Base-by-base conservation (phyloP, 139 green algal genomes). In the Microglena sp. region DNA sequence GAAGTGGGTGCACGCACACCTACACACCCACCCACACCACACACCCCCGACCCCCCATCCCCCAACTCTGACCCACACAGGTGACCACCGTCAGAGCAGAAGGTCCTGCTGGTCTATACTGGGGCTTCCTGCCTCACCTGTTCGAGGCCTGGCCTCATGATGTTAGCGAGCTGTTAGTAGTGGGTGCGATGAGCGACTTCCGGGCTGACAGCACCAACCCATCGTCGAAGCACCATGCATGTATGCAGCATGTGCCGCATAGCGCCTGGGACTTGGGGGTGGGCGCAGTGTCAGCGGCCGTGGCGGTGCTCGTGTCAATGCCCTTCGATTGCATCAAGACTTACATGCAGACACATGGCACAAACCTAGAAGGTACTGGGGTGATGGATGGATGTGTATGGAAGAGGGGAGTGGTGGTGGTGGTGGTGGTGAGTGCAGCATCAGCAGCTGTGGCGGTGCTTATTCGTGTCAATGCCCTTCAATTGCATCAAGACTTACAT, bases 261-360 rank as follows among this genome's bases (percentile, higher is more conserved):
- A 33, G 66, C 33, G 61, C 29, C 0, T 75, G 69, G 69, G 69
- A 75, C 61, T 43, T 75, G n/a, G 53, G 18, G 29, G 67, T 44
- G 3, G 69, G 81, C 21, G 81, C 78, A 1, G 67, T 50, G 0
- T 72, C 81, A 59, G 68, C 81, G 55, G 79, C 67, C 30, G 77
- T 79, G 18, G 77, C 81, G 27, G 84, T 87, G 21, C 43, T 90
- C 2, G 62, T 79, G 5, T 82, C 69, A 43, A 92, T 88, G 81
- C 85, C 85, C 5, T 84, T 82, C 60, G 85, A 92, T 73, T 73
- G 77, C 21, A 68, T 89, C 24, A 89, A 86, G 66, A 90, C 80
- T 0, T 80, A 78, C 63, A 85, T 89, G 71, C 80, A 84, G 60
- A 65, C 58, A 31, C 58, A 65, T 54, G 58, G 58, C 5, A 65